phyloP scores from a whole-genome alignment of 108 stramenopile genomes.

The Cyclotella cryptica region DNA sequence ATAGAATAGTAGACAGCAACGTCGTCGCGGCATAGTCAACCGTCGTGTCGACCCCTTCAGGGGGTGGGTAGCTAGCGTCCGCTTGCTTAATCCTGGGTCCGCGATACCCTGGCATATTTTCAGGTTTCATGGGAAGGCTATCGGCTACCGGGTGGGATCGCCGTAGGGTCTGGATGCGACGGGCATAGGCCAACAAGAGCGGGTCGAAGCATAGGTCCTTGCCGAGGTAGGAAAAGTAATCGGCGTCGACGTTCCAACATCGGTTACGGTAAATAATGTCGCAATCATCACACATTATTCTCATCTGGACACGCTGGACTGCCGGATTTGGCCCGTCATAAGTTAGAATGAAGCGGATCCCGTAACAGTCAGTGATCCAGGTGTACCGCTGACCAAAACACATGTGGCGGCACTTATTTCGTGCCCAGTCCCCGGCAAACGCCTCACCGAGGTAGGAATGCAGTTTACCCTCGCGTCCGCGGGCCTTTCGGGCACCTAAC shows the following conservation, averaged over 20 bases:
- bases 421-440: slow-evolving; percentile 19
- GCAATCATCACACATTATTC: slow-evolving; percentile 12
- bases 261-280: slow-evolving; percentile 7
- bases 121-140: too few species aligned
- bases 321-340: slow-evolving; percentile 20
- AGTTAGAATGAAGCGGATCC: slow-evolving; percentile 17
- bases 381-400: too few species aligned
- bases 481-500: slow-evolving; percentile 2
- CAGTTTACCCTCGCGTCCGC: slow-evolving; percentile 6
- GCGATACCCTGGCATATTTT: too few species aligned
- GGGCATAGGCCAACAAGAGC: neutral
- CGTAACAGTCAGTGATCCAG: too few species aligned
- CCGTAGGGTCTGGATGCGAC: too few species aligned
- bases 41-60: too few species aligned
- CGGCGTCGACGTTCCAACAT: too few species aligned
- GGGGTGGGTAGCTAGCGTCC: neutral
- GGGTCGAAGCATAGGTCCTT: neutral
- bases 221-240: too few species aligned
- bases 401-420: too few species aligned
- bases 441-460: slow-evolving; percentile 8
- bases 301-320: slow-evolving; percentile 16
- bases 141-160: neutral
- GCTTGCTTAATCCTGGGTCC: neutral
- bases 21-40: neutral
- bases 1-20: too few species aligned